Conservation (phyloP, 495 filamentous ascomycete species). For the Trichodelitschia bisporula region DNA sequence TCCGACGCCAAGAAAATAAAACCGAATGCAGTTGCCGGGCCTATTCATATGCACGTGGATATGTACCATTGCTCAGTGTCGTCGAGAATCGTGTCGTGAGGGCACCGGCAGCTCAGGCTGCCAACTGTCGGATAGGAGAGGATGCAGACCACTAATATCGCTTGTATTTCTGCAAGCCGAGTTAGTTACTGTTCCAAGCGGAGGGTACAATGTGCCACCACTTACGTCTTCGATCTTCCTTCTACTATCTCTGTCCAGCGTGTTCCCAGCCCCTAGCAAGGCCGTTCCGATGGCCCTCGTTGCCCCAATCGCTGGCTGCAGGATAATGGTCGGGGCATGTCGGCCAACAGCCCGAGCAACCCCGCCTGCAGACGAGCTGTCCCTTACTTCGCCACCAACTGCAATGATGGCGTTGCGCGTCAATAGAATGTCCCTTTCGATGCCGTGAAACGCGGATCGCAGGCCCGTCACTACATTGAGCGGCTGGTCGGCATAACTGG, state of each 20-base stretch:
- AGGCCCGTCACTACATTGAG: slow-evolving; percentile 68
- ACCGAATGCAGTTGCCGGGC: too few relatives aligned
- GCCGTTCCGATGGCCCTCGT: slow-evolving; percentile 77
- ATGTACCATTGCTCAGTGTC: too few relatives aligned
- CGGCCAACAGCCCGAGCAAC: slow-evolving; percentile 57
- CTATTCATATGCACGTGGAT: too few relatives aligned
- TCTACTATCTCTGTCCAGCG: slow-evolving; percentile 61
- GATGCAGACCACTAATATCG: too few relatives aligned
- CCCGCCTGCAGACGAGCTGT: slow-evolving; percentile 60
- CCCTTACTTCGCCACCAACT: slow-evolving; percentile 77
- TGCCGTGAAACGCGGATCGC: slow-evolving; percentile 49
- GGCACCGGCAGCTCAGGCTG: too few relatives aligned
- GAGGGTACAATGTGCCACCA: slow-evolving; percentile 7
- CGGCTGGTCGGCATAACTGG: slow-evolving; percentile 81
- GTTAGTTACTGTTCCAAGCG: slow-evolving; percentile 1
- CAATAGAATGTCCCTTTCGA: slow-evolving; percentile 65
- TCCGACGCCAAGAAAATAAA: too few relatives aligned
- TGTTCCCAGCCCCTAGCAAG: slow-evolving; percentile 79
- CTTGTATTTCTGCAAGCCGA: slow-evolving; percentile 13
- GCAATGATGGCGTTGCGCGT: slow-evolving; percentile 81
- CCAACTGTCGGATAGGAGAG: too few relatives aligned
- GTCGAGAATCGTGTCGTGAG: too few relatives aligned
- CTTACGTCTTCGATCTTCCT: slow-evolving; percentile 74
- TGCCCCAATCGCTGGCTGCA: slow-evolving; percentile 74
- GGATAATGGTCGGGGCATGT: slow-evolving; percentile 70